These are phyloP conservation scores for Schizopora paradoxa DNA, from an alignment of 1,284 basidiomycete genomes.

Conservation along the genomic window DNA sequence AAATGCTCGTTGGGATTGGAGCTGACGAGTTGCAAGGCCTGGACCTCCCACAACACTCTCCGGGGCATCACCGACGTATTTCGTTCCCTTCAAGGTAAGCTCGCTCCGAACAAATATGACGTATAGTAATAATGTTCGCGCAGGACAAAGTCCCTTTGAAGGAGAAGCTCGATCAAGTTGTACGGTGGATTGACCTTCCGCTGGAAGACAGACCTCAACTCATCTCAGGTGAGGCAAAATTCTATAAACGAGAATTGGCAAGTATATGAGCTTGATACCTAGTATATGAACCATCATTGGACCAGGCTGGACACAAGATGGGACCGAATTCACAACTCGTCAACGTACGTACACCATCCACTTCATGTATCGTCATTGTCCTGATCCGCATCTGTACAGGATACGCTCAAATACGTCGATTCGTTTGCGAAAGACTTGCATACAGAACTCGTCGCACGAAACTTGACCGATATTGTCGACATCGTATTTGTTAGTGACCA, in stretches of 20 bases:
- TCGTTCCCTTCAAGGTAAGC: constrained; percentile 67
- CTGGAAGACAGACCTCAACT: constrained; percentile 68
- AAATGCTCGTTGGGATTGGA: background rate
- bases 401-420: constrained; percentile 68
- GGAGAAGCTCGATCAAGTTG: constrained; percentile 69
- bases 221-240: constrained; percentile 56
- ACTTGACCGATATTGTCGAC: constrained; percentile 79
- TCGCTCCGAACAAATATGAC: background rate
- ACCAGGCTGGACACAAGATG: constrained; percentile 75
- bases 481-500: constrained; percentile 90
- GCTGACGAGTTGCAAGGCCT: constrained; percentile 43
- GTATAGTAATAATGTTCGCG: background rate
- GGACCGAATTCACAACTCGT: constrained; percentile 74
- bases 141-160: constrained; percentile 58
- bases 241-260: background rate
- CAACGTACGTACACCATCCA: constrained; percentile 43
- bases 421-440: constrained; percentile 69
- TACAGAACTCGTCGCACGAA: constrained; percentile 57
- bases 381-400: constrained; percentile 32
- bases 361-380: background rate
- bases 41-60: constrained; percentile 68
- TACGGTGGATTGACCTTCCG: constrained; percentile 73
- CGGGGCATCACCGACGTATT: constrained; percentile 67
- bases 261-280: constrained; percentile 9
- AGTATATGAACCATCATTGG: constrained; percentile 75